A percentile compares a stretch with the other conserved stretches of the same genome.
phyloP scores from a whole-genome alignment of 2,329 filamentous ascomycete genomes.

The Colletotrichum sp. region DNA sequence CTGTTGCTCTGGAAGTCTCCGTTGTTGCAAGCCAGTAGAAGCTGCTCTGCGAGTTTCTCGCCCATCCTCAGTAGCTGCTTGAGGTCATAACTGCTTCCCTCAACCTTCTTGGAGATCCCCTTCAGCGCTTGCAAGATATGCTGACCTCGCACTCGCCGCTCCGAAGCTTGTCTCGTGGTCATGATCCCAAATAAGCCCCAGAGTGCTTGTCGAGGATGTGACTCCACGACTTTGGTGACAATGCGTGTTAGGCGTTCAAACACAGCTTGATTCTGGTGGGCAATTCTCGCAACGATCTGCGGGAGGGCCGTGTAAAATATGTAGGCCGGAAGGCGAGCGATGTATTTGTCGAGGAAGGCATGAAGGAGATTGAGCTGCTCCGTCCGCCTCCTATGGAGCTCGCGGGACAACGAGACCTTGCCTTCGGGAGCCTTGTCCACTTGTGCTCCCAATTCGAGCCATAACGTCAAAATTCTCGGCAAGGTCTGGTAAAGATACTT shows the following conservation, averaged over 20 bases:
- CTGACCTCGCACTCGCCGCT: slow-evolving; percentile 63
- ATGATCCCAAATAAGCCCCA: slow-evolving; percentile 91
- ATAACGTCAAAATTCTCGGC: slow-evolving; percentile 89
- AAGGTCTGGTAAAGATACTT: slow-evolving; percentile 97
- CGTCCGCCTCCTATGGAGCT: slow-evolving; percentile 61
- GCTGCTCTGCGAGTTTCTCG: slow-evolving; percentile 81
- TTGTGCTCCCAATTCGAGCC: slow-evolving; percentile 88
- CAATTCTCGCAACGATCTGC: slow-evolving; percentile 95
- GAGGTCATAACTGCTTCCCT: slow-evolving; percentile 63
- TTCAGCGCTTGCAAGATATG: slow-evolving; percentile 58
- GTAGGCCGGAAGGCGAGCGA: slow-evolving; percentile 73
- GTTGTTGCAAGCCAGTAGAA: slow-evolving; percentile 81
- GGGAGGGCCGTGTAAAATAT: slow-evolving; percentile 85
- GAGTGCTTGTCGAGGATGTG: slow-evolving; percentile 88
- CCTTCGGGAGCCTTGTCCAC: slow-evolving; percentile 66
- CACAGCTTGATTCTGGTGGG: slow-evolving; percentile 80
- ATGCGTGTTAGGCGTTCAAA: slow-evolving; percentile 80
- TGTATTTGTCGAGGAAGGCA: slow-evolving; percentile 79
- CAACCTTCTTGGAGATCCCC: slow-evolving; percentile 54
- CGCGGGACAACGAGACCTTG: slow-evolving; percentile 56
- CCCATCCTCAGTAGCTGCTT: slow-evolving; percentile 76
- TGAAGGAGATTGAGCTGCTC: slow-evolving; percentile 74
- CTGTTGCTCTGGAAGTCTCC: slow-evolving; percentile 73
- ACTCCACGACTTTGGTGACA: slow-evolving; percentile 82
- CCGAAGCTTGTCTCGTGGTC: slow-evolving; percentile 74